Percentiles rank a stretch among this genome's conserved stretches.
Conservation (phyloP, 495 filamentous ascomycete species). For the Daldinia bambusicola region DNA sequence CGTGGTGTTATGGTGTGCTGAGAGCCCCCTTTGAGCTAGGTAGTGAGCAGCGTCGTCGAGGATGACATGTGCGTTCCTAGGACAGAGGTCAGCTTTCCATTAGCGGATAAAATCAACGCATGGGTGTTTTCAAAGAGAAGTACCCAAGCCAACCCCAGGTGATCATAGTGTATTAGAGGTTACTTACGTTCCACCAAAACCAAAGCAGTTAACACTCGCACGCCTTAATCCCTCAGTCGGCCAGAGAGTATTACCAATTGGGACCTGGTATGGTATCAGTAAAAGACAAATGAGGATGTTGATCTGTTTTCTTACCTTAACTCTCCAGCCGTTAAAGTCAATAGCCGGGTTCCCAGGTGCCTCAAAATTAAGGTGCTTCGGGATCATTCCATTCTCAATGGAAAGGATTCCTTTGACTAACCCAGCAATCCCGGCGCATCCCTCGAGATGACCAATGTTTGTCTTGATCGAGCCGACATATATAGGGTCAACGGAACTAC, state of each 20-base stretch:
- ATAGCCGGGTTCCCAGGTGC: conserved; percentile 54
- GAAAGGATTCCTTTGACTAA: conserved; percentile 63
- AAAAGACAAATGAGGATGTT: background rate
- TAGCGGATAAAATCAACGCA: too few relatives aligned
- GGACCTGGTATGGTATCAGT: conserved; percentile 24
- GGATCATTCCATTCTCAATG: conserved; percentile 62
- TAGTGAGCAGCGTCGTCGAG: conserved; percentile 37
- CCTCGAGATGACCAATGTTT: conserved; percentile 58
- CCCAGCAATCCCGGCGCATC: conserved; percentile 56
- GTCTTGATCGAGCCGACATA: conserved; percentile 55
- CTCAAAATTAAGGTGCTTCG: conserved; percentile 55
- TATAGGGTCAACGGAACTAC: conserved; percentile 44
- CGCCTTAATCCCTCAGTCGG: conserved; percentile 27
- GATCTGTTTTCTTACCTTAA: conserved; percentile 42
- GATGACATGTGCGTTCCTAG: conserved; percentile 35
- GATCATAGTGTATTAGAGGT: background rate
- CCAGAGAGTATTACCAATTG: conserved; percentile 25
- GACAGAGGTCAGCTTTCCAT: conserved; percentile 3
- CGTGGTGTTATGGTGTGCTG: conserved; percentile 28
- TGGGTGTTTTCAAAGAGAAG: background rate
- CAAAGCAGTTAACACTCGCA: conserved; percentile 39
- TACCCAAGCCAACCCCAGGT: background rate
- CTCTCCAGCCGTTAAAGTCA: conserved; percentile 48
- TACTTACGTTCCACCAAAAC: conserved; percentile 40
- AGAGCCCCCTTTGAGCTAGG: conserved; percentile 16